A percentile compares a stretch with the other conserved stretches of the same genome.
These are phyloP conservation scores for Flueggea neowawraea DNA, from an alignment of 441 rosid genomes.

Conservation along the genomic window DNA sequence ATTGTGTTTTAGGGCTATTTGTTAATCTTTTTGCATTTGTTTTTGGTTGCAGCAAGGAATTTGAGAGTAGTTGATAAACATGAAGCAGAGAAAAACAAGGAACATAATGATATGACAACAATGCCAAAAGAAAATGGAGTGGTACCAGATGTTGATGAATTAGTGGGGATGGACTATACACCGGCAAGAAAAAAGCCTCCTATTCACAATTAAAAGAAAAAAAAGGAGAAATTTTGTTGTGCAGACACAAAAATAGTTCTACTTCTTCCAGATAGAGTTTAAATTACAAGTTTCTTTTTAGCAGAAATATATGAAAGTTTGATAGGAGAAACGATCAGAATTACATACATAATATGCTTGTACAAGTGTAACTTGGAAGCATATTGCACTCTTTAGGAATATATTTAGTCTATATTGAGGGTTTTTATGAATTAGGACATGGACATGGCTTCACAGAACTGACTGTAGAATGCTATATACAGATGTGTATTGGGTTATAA, in stretches of 20 bases:
- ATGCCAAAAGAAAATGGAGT: conserved; percentile 16
- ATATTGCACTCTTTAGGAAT: not conserved
- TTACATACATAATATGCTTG: too few relatives aligned
- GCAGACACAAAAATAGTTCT: too few relatives aligned
- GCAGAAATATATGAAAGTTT: too few relatives aligned
- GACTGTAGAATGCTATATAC: not conserved
- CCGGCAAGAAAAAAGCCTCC: conserved; percentile 67
- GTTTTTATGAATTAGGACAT: conserved; percentile 3
- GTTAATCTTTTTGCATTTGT: not conserved
- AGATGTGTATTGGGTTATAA: conserved; percentile 6
- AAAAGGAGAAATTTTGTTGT: not conserved
- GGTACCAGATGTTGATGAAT: conserved; percentile 26
- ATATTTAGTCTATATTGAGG: not conserved
- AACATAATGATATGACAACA: conserved; percentile 1
- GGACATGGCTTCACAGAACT: conserved; percentile 6
- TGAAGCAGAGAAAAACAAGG: conserved; percentile 20
- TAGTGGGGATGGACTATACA: conserved; percentile 47
- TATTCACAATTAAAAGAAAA: conserved; percentile 41
- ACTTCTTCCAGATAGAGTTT: too few relatives aligned
- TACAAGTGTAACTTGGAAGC: too few relatives aligned
- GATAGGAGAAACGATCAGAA: too few relatives aligned
- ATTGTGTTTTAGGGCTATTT: not conserved
- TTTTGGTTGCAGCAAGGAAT: conserved; percentile 32
- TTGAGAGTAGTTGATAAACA: conserved; percentile 18
- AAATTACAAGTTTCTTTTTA: too few relatives aligned